Conservation (phyloP, 1,284 basidiomycete species). For the Laetiporus sulphureus region DNA sequence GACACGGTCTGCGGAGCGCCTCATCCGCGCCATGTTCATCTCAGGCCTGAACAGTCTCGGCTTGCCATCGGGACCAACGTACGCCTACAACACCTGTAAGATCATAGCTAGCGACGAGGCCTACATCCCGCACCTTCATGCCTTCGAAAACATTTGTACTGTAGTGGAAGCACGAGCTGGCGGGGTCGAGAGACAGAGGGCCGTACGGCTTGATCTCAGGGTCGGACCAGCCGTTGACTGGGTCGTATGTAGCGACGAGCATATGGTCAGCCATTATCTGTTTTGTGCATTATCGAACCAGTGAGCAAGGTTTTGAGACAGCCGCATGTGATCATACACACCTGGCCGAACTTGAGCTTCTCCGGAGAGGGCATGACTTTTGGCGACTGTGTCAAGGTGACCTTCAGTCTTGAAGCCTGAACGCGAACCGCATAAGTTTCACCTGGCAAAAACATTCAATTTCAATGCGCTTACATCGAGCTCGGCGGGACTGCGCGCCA, state of each 20-base stretch:
- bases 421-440: too few relatives aligned
- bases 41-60: constrained; percentile 75
- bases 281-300: constrained; percentile 20
- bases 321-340: constrained; percentile 15
- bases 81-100: constrained; percentile 38
- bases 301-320: not conserved
- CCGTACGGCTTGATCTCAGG: constrained; percentile 77
- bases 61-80: constrained; percentile 57
- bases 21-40: constrained; percentile 76
- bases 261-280: constrained; percentile 67
- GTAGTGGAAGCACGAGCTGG: constrained; percentile 72
- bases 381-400: constrained; percentile 28
- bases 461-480: too few relatives aligned
- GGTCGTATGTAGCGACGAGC: constrained; percentile 62
- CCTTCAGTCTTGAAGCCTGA: constrained; percentile 41
- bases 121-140: constrained; percentile 55
- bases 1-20: constrained; percentile 51
- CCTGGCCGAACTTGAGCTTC: constrained; percentile 38
- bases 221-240: constrained; percentile 65
- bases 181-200: constrained; percentile 68
- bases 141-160: constrained; percentile 80
- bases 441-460: too few relatives aligned
- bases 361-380: constrained; percentile 35
- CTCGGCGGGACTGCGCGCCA: too few relatives aligned
- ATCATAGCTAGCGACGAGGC: not conserved